Evolutionary conservation across 148 eudicot species (phyloP).

Genomic region (Dianthus caryophyllus): DNA sequence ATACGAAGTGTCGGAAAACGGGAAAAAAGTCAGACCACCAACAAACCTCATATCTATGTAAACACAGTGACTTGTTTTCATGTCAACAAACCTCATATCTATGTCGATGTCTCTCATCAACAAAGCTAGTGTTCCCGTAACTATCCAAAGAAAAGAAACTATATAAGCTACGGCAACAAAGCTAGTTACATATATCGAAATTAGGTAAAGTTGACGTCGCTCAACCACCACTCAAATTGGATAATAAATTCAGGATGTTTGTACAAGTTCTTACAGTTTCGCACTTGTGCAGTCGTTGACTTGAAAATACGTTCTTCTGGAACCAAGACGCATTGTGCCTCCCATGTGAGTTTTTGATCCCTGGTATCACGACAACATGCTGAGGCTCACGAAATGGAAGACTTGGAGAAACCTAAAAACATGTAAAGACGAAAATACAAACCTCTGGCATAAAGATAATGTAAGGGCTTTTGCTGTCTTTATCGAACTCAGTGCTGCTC

Average conservation of each 20-base stretch:
- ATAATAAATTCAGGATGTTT: too few species aligned
- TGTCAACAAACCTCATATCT: constrained; percentile 77
- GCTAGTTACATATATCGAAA: neutral
- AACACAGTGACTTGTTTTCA: neutral
- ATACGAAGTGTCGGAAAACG: neutral
- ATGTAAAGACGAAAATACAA: neutral
- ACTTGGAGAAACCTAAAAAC: neutral
- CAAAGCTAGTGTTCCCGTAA: constrained; percentile 63
- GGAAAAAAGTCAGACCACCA: neutral
- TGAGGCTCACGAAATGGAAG: neutral
- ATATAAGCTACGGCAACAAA: neutral
- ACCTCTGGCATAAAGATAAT: constrained; percentile 99
- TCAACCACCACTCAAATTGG: too few species aligned
- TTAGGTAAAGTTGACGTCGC: too few species aligned
- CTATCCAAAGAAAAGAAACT: constrained; percentile 26
- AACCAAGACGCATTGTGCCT: constrained; percentile 96
- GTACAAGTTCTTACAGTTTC: constrained; percentile 56
- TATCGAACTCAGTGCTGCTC: constrained; percentile 87
- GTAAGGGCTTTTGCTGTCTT: constrained; percentile 53
- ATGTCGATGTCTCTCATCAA: constrained; percentile 97
- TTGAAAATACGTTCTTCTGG: constrained; percentile 86
- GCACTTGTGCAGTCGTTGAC: constrained; percentile 60
- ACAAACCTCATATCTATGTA: neutral
- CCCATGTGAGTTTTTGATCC: constrained; percentile 99
- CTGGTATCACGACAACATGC: constrained; percentile 28